These are phyloP conservation scores for Fraxinus floribunda DNA, from an alignment of 305 asterid genomes.

Conservation along the genomic window DNA sequence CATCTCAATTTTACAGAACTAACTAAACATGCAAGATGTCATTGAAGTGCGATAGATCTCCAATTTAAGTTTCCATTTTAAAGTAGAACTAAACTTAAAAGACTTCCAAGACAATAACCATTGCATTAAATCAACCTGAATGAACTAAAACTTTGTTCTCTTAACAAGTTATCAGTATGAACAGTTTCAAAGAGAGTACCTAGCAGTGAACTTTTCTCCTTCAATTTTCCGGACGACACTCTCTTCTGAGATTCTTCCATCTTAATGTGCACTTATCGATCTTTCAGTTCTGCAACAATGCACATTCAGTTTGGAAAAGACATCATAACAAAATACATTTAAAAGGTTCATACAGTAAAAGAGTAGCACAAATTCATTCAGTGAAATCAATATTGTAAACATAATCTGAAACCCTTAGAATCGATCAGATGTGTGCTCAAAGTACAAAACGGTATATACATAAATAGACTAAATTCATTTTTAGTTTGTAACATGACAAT, in stretches of 20 bases:
- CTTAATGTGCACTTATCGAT: conserved; percentile 20
- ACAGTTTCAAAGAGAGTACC: conserved; percentile 39
- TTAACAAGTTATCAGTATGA: conserved; percentile 5
- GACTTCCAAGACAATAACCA: not conserved
- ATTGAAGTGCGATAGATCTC: conserved; percentile 18
- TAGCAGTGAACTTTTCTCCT: conserved; percentile 50
- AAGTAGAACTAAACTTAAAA: conserved; percentile 10
- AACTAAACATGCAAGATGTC: conserved; percentile 9
- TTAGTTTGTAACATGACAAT: not conserved
- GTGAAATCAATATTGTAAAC: not conserved
- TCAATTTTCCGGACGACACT: conserved; percentile 33
- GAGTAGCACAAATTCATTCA: conserved; percentile 10
- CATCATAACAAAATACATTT: conserved; percentile 2
- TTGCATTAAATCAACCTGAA: not conserved
- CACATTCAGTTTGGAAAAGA: conserved; percentile 16
- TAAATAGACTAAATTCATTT: not conserved
- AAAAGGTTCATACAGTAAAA: conserved; percentile 7
- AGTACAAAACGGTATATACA: not conserved
- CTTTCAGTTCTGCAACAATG: conserved; percentile 29
- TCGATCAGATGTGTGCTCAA: not conserved
- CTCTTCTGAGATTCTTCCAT: conserved; percentile 60
- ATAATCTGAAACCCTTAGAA: not conserved
- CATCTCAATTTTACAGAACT: conserved; percentile 13
- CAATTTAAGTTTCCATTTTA: not conserved
- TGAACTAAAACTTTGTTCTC: not conserved